Conservation (phyloP, 2,329 filamentous ascomycete genomes). For the Westerdykella ornata region DNA sequence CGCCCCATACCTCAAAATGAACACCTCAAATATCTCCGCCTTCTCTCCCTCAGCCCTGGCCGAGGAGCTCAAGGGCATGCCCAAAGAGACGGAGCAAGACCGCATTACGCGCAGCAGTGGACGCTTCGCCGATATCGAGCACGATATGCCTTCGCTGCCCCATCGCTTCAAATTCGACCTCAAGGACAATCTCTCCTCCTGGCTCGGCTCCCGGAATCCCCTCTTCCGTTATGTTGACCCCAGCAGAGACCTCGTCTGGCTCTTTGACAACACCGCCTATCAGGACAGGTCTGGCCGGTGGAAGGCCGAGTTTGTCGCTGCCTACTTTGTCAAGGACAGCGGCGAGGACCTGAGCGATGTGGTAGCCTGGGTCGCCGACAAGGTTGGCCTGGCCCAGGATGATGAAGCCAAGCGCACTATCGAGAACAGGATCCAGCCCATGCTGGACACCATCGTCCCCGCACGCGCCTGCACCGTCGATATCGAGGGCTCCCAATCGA, state of each 20-base stretch:
- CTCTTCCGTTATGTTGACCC: constrained; percentile 46
- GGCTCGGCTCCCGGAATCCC: constrained; percentile 36
- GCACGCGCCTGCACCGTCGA: constrained; percentile 61
- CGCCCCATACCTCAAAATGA: not conserved
- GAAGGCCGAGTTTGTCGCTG: constrained; percentile 77
- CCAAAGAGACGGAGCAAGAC: constrained; percentile 31
- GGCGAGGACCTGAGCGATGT: constrained; percentile 61
- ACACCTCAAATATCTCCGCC: constrained; percentile 23
- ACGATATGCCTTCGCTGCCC: constrained; percentile 30
- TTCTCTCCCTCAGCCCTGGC: constrained; percentile 23
- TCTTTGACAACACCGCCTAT: constrained; percentile 85
- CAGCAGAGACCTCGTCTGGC: constrained; percentile 70
- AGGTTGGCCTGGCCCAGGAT: constrained; percentile 54
- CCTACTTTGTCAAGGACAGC: constrained; percentile 68
- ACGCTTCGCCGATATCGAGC: constrained; percentile 32
- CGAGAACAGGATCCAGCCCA: constrained; percentile 63
- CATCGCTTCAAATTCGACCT: constrained; percentile 32
- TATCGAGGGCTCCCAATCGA: constrained; percentile 42
- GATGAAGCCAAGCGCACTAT: constrained; percentile 53
- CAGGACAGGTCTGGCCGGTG: constrained; percentile 51
- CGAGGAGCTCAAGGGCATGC: constrained; percentile 23
- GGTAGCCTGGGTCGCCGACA: constrained; percentile 63
- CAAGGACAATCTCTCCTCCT: constrained; percentile 36
- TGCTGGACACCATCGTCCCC: constrained; percentile 68
- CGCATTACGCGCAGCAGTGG: constrained; percentile 24